Conservation (phyloP, 495 filamentous ascomycete genomes). For the Achaetomiella virescens region DNA sequence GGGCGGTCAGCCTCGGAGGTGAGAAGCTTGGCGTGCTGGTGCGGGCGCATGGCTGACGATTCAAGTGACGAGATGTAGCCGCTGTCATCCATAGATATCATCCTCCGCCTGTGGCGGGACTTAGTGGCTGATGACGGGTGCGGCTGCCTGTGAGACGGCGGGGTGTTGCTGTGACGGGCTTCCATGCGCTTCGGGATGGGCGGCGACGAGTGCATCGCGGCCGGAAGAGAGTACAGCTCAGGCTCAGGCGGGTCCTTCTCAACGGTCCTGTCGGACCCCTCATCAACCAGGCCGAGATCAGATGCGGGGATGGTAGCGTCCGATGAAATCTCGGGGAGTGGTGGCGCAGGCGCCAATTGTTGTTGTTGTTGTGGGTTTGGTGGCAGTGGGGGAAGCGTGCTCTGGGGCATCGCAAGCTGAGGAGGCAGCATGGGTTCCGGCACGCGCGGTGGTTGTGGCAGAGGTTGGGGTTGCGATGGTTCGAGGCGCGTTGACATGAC, state of each 20-base stretch:
- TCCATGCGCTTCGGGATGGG: slow-evolving; percentile 63
- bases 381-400: slow-evolving; percentile 31
- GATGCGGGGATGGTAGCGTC: slow-evolving; percentile 93
- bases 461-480: slow-evolving; percentile 27
- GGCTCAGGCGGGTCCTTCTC: slow-evolving; percentile 45
- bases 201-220: slow-evolving; percentile 74
- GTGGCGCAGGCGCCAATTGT: slow-evolving; percentile 20
- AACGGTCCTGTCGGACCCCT: slow-evolving; percentile 45
- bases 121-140: slow-evolving; percentile 50
- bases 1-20: slow-evolving; percentile 72
- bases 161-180: slow-evolving; percentile 59
- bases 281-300: slow-evolving; percentile 62
- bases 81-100: slow-evolving; percentile 77
- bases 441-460: slow-evolving; percentile 6
- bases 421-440: slow-evolving; percentile 28
- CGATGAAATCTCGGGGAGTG: slow-evolving; percentile 64
- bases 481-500: slow-evolving; percentile 44
- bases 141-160: slow-evolving; percentile 61
- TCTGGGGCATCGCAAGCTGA: slow-evolving; percentile 22
- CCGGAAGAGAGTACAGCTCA: slow-evolving; percentile 54
- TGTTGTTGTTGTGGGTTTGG: slow-evolving; percentile 22
- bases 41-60: slow-evolving; percentile 76
- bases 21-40: slow-evolving; percentile 52
- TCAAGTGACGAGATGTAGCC: slow-evolving; percentile 98
- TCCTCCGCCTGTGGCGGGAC: slow-evolving; percentile 64